Conservation (phyloP, 495 filamentous ascomycete species). For the Astrothelium macrocarpum region DNA sequence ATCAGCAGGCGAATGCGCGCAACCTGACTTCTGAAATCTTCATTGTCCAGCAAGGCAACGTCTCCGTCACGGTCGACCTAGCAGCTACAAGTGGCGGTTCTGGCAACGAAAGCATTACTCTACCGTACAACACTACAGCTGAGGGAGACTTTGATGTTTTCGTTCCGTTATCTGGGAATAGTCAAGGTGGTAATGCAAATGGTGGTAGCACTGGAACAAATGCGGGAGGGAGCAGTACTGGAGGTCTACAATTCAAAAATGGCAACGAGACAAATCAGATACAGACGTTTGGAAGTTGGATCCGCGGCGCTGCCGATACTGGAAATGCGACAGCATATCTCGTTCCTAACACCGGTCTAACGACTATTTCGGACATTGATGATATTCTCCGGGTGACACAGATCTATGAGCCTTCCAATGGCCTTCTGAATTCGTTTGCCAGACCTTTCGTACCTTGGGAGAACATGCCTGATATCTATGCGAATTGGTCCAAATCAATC, state of each 20-base stretch:
- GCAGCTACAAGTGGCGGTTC: slow-evolving; percentile 46
- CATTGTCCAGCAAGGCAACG: slow-evolving; percentile 56
- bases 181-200: slow-evolving; percentile 30
- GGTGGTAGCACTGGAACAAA: slow-evolving; percentile 29
- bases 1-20: slow-evolving; percentile 54
- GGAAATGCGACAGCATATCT: slow-evolving; percentile 73
- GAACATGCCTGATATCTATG: slow-evolving; percentile 69
- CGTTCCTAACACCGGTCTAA: slow-evolving; percentile 55
- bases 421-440: slow-evolving; percentile 68
- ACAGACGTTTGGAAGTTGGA: slow-evolving; percentile 57
- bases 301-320: slow-evolving; percentile 44
- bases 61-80: slow-evolving; percentile 55
- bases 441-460: slow-evolving; percentile 59
- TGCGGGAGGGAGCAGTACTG: not conserved
- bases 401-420: slow-evolving; percentile 65
- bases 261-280: slow-evolving; percentile 53
- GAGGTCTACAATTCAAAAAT: slow-evolving; percentile 21
- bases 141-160: slow-evolving; percentile 67
- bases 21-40: slow-evolving; percentile 65
- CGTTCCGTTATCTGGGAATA: slow-evolving; percentile 42
- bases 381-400: slow-evolving; percentile 76
- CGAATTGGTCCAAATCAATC: slow-evolving; percentile 52
- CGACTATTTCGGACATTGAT: slow-evolving; percentile 66
- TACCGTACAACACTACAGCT: slow-evolving; percentile 48
- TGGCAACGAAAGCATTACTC: slow-evolving; percentile 44